Evolutionary conservation across 805 yeast genomes (phyloP).

Genomic region (Metschnikowia lunata): DNA sequence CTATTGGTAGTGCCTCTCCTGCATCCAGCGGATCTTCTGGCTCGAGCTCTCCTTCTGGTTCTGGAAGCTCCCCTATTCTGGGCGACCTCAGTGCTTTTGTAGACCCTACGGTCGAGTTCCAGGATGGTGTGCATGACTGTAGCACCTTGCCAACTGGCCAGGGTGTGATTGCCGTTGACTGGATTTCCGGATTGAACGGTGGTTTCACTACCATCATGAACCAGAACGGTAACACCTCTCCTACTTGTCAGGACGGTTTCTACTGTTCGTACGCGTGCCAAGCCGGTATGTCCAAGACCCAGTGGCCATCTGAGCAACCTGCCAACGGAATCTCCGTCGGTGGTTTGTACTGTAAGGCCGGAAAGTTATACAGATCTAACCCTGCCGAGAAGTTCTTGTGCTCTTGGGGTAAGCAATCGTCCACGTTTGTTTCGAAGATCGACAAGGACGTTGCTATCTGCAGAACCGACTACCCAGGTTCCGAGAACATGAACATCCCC

Average conservation of each 20-base stretch:
- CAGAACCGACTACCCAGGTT: slow-evolving; percentile 79
- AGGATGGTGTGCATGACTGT: slow-evolving; percentile 21
- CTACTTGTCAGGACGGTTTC: slow-evolving; percentile 56
- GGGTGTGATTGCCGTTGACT: slow-evolving; percentile 19
- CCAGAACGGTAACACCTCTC: slow-evolving; percentile 45
- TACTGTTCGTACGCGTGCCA: slow-evolving; percentile 78
- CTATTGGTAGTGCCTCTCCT: slow-evolving; percentile 3
- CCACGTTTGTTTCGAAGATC: slow-evolving; percentile 50
- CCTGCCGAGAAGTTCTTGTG: slow-evolving; percentile 49
- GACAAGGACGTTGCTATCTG: slow-evolving; percentile 57
- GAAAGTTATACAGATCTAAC: slow-evolving; percentile 61
- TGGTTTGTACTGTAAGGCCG: slow-evolving; percentile 60
- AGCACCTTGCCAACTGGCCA: slow-evolving; percentile 20
- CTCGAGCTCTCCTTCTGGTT: slow-evolving; percentile 1
- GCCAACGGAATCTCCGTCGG: slow-evolving; percentile 66
- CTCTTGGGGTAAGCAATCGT: slow-evolving; percentile 58
- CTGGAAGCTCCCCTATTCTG: slow-evolving; percentile 4
- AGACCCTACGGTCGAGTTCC: slow-evolving; percentile 16
- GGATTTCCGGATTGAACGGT: slow-evolving; percentile 30
- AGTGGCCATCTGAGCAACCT: slow-evolving; percentile 71
- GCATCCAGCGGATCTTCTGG: slow-evolving; percentile 1
- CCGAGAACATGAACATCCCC: slow-evolving; percentile 76
- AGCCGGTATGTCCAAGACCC: slow-evolving; percentile 78
- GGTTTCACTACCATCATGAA: slow-evolving; percentile 45
- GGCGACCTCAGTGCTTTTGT: slow-evolving; percentile 18